Evolutionary conservation across 2,329 filamentous ascomycete genomes (phyloP).

Genomic region (Chrysosporium keratinophilum): DNA sequence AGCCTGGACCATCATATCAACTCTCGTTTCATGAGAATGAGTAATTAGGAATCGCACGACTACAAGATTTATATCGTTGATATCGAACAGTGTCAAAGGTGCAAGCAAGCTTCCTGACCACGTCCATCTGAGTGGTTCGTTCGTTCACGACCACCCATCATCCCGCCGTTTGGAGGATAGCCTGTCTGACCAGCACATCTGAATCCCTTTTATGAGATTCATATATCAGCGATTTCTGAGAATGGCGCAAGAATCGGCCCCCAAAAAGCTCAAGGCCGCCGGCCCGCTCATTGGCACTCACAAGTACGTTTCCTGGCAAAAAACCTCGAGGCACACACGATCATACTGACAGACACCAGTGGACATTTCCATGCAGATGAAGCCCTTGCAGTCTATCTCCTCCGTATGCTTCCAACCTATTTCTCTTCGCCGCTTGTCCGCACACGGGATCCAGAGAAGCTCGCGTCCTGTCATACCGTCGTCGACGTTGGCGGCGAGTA

Average conservation of each 20-base stretch:
- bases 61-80: too few relatives aligned
- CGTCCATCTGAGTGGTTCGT: too few relatives aligned
- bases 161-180: too few relatives aligned
- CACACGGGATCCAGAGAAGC: slow-evolving; percentile 69
- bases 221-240: slow-evolving; percentile 37
- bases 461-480: slow-evolving; percentile 81
- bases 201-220: slow-evolving; percentile 16
- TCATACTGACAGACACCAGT: slow-evolving; percentile 29
- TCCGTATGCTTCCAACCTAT: slow-evolving; percentile 79
- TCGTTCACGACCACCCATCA: too few relatives aligned
- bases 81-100: too few relatives aligned
- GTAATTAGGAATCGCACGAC: too few relatives aligned
- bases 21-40: too few relatives aligned
- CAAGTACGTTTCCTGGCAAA: slow-evolving; percentile 42
- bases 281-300: slow-evolving; percentile 76
- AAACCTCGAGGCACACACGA: background rate
- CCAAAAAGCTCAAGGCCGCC: slow-evolving; percentile 76
- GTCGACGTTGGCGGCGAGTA: slow-evolving; percentile 98
- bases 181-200: background rate
- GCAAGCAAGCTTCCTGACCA: too few relatives aligned
- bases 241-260: slow-evolving; percentile 57
- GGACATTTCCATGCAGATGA: slow-evolving; percentile 99
- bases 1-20: too few relatives aligned
- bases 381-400: slow-evolving; percentile 90
- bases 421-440: slow-evolving; percentile 62